Evolutionary conservation across 148 eudicot species (phyloP).

Genomic region (Cornus suecica): DNA sequence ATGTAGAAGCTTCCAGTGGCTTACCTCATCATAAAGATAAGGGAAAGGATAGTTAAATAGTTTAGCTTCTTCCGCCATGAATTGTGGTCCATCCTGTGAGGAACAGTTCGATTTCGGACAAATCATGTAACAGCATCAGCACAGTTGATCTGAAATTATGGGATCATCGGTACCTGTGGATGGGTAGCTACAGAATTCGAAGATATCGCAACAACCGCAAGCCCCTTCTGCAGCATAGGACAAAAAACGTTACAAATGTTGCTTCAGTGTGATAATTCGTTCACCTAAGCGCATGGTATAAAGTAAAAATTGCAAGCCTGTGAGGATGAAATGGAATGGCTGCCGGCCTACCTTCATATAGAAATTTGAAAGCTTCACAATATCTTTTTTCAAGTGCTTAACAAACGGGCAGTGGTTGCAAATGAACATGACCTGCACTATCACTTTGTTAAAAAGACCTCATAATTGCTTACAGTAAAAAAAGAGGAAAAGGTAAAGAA

Average conservation of each 20-base stretch:
- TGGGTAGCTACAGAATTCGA: slow-evolving; percentile 84
- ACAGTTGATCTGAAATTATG: slow-evolving; percentile 28
- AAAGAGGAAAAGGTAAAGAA: background rate
- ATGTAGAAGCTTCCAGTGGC: slow-evolving; percentile 15
- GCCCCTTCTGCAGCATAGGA: slow-evolving; percentile 75
- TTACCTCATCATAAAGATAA: slow-evolving; percentile 85
- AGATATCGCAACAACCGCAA: slow-evolving; percentile 93
- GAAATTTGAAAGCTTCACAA: slow-evolving; percentile 82
- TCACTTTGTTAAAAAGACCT: background rate
- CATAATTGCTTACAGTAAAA: background rate
- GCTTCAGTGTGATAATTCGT: background rate
- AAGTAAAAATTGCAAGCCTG: background rate
- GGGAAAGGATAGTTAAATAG: slow-evolving; percentile 79
- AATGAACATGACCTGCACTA: slow-evolving; percentile 89
- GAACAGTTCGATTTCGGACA: slow-evolving; percentile 21
- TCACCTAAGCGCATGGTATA: slow-evolving; percentile 6
- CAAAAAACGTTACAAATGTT: background rate
- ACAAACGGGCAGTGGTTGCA: slow-evolving; percentile 99
- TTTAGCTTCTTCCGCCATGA: slow-evolving; percentile 92
- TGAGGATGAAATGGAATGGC: background rate
- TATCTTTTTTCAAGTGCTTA: slow-evolving; percentile 73
- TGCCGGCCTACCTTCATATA: slow-evolving; percentile 68
- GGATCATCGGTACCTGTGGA: slow-evolving; percentile 69
- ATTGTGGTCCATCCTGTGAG: slow-evolving; percentile 93
- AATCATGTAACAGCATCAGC: slow-evolving; percentile 19